Evolutionary conservation across 495 filamentous ascomycete genomes (phyloP), one percentile per base, ranked within the genome.

Genomic region (Daldinia decipiens): DNA sequence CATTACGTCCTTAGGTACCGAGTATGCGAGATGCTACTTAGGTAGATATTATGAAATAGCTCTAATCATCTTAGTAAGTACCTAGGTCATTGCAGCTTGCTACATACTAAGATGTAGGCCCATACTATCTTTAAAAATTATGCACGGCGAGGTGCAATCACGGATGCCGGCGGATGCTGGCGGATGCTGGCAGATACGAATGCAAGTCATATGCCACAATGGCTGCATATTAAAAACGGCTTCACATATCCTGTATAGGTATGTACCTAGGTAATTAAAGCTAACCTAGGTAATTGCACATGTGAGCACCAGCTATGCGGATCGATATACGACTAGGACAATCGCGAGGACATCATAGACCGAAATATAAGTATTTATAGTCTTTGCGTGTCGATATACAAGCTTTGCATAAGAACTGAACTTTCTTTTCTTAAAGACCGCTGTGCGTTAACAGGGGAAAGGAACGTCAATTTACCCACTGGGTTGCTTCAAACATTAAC

Each of bases 161-260:
- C 27, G 50, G 50, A n/a, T n/a, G 27, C 26, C 31, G 50, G 50
- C 50, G 31, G 50, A 53, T 53, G n/a, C n/a, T n/a, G n/a, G n/a
- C 27, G 50, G 50, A n/a, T n/a, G 27, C 26, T 53, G 50, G 50
- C 50, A 53, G 50, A 53, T 53, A 53, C 50, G 50, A 53, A 53
- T 53, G 50, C 50, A 31, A 53, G 50, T 31, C 50, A 53, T 53
- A 53, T 31, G 31, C 15, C 13, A 31, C 40, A 0, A 4, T 52
- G 1, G 26, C 5, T 52, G 24, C 21, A 1, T 24, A 53, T 53
- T 53, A 31, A 53, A 27, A 53, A 53, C 43, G 43, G 19, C 43
- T 19, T 47, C 19, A 19, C 43, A 24, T 47, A 24, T 47, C 17
- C 8, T 12, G 21, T 24, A 17, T 24, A n/a, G n/a, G n/a, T n/a